Evolutionary conservation across 73 alveolate species (phyloP).

Genomic region (Uronychia binucleata): DNA sequence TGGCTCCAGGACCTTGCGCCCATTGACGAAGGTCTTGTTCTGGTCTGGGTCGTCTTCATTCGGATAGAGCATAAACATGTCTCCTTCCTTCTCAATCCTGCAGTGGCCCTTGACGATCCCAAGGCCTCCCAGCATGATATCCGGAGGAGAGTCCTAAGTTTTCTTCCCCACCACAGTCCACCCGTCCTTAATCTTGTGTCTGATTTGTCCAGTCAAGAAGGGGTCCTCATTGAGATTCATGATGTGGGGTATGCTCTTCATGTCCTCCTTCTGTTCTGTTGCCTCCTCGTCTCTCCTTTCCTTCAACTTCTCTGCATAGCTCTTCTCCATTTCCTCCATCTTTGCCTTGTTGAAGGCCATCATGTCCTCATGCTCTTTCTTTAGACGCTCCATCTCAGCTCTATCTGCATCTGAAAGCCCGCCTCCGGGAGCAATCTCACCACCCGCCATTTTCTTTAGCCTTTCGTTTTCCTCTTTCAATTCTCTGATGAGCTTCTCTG

Average conservation of each 20-base stretch:
- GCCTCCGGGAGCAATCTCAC: constrained; percentile 45
- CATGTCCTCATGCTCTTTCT: constrained; percentile 51
- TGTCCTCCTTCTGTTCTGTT: background rate
- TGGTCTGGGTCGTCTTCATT: constrained; percentile 53
- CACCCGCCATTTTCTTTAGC: constrained; percentile 65
- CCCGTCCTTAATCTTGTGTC: constrained; percentile 60
- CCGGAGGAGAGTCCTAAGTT: constrained; percentile 59
- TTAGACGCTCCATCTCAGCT: constrained; percentile 23
- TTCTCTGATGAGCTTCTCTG: constrained; percentile 80
- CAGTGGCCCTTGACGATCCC: constrained; percentile 50
- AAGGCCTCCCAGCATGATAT: constrained; percentile 44
- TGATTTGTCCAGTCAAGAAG: constrained; percentile 67
- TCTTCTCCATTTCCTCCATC: constrained; percentile 64
- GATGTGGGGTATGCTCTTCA: constrained; percentile 55
- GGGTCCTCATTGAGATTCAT: constrained; percentile 78
- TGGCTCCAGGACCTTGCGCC: constrained; percentile 36
- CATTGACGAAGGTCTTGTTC: constrained; percentile 52
- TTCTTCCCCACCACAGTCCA: constrained; percentile 60
- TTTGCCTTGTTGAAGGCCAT: constrained; percentile 16
- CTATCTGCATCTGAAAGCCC: constrained; percentile 40
- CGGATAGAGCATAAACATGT: constrained; percentile 16
- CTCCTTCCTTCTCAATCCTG: constrained; percentile 16
- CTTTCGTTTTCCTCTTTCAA: constrained; percentile 79
- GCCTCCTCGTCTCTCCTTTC: constrained; percentile 53
- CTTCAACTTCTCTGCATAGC: constrained; percentile 50